Percentiles rank a stretch among this genome's conserved stretches.
phyloP scores from a whole-genome alignment of 2,329 filamentous ascomycete genomes.

The Peltaster fructicola region DNA sequence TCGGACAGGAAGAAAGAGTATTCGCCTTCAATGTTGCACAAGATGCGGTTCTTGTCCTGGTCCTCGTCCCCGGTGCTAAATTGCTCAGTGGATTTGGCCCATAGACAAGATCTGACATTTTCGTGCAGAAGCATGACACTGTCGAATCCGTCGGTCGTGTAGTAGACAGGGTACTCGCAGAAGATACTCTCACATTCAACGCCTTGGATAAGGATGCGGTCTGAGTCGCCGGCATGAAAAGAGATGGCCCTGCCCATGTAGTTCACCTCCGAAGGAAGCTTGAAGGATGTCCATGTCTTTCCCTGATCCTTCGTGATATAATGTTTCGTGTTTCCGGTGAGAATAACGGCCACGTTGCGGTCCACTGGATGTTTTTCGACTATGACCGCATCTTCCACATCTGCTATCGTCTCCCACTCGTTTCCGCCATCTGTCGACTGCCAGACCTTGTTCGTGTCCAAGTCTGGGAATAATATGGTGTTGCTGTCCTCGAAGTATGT shows the following conservation, averaged over 20 bases:
- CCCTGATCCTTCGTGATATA: constrained; percentile 74
- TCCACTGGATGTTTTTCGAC: constrained; percentile 62
- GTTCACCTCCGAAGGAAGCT: constrained; percentile 41
- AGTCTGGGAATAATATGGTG: constrained; percentile 58
- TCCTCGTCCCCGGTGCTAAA: constrained; percentile 54
- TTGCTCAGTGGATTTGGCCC: constrained; percentile 59
- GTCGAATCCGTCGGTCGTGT: constrained; percentile 75
- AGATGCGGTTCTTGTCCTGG: constrained; percentile 49
- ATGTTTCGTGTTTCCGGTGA: constrained; percentile 50
- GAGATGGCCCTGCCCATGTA: constrained; percentile 39
- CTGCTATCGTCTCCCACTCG: constrained; percentile 50
- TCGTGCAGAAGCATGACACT: constrained; percentile 46
- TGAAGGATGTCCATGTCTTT: constrained; percentile 62
- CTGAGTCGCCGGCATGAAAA: constrained; percentile 70
- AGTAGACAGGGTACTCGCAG: constrained; percentile 38
- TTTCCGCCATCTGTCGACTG: constrained; percentile 68
- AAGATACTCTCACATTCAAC: constrained; percentile 20
- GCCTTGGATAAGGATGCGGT: constrained; percentile 67
- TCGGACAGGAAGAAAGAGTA: constrained; percentile 55
- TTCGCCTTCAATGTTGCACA: constrained; percentile 64
- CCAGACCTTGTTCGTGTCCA: constrained; percentile 45
- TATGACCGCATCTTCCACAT: constrained; percentile 45
- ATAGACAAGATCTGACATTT: constrained; percentile 61
- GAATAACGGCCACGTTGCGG: constrained; percentile 57
- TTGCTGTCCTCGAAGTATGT: constrained; percentile 89